These are phyloP conservation scores for Fraxinus xanthoxyloides DNA, from an alignment of 305 asterid species.

Conservation along the genomic window DNA sequence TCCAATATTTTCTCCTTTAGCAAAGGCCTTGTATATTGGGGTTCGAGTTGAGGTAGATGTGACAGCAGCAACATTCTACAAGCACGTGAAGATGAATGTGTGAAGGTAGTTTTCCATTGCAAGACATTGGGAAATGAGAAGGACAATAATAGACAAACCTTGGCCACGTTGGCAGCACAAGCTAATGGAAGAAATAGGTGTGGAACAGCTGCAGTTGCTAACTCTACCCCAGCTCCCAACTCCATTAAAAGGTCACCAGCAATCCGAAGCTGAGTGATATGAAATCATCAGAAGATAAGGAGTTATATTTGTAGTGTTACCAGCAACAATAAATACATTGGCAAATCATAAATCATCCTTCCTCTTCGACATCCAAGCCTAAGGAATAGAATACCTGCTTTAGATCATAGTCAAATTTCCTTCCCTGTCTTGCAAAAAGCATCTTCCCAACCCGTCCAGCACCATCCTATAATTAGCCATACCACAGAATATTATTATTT, in stretches of 20 bases:
- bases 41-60: slow-evolving; percentile 97
- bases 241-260: slow-evolving; percentile 96
- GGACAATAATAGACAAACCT: slow-evolving; percentile 47
- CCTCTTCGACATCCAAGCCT: slow-evolving; percentile 18
- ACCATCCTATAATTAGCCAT: slow-evolving; percentile 64
- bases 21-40: slow-evolving; percentile 98
- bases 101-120: slow-evolving; percentile 16
- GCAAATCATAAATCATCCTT: not conserved
- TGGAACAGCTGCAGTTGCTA: slow-evolving; percentile 85
- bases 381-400: slow-evolving; percentile 62
- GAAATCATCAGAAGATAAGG: slow-evolving; percentile 15
- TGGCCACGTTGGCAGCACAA: slow-evolving; percentile 94
- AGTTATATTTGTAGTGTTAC: not conserved
- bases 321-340: not conserved
- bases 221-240: slow-evolving; percentile 94
- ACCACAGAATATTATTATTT: slow-evolving; percentile 16
- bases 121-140: slow-evolving; percentile 11
- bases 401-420: slow-evolving; percentile 81
- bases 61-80: slow-evolving; percentile 89
- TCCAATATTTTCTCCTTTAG: slow-evolving; percentile 97
- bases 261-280: slow-evolving; percentile 70
- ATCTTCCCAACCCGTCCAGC: slow-evolving; percentile 98
- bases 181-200: slow-evolving; percentile 95
- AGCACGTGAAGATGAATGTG: slow-evolving; percentile 27
- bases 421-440: slow-evolving; percentile 90